These are phyloP conservation scores for Metschnikowia arizonensis DNA, from an alignment of 805 yeast genomes.

Conservation along the genomic window DNA sequence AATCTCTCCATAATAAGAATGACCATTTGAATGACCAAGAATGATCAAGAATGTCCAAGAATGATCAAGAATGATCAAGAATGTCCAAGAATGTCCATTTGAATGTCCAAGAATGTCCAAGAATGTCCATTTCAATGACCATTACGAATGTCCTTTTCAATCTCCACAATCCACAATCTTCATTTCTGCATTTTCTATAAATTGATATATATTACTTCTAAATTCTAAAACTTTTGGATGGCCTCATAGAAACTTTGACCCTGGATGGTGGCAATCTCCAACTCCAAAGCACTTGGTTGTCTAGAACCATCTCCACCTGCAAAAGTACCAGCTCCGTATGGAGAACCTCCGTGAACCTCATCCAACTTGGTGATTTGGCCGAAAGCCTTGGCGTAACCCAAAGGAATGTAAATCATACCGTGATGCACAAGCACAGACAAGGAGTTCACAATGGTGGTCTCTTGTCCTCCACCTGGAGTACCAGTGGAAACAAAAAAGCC, in stretches of 20 bases:
- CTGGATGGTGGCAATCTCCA: slow-evolving; percentile 20
- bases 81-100: no score
- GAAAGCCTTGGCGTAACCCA: slow-evolving; percentile 22
- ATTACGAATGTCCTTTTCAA: no score
- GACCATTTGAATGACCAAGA: no score
- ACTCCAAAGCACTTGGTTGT: slow-evolving; percentile 20
- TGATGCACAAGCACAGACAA: slow-evolving; percentile 20
- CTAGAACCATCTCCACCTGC: slow-evolving; percentile 21
- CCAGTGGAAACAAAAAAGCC: slow-evolving; percentile 74
- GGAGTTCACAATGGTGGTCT: slow-evolving; percentile 19
- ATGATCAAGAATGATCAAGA: no score
- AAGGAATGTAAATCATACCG: slow-evolving; percentile 21
- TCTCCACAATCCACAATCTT: no score
- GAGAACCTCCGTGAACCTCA: slow-evolving; percentile 20
- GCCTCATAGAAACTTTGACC: slow-evolving; percentile 20
- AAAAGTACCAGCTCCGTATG: slow-evolving; percentile 20
- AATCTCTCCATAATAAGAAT: slow-evolving; percentile 55
- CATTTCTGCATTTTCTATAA: no score
- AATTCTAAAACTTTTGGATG: slow-evolving; percentile 17
- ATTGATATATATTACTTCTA: no score
- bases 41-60: no score
- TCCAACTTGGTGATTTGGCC: slow-evolving; percentile 17
- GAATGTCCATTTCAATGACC: no score
- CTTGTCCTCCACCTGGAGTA: slow-evolving; percentile 62
- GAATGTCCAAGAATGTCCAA: no score